phyloP scores from a whole-genome alignment of 2,329 filamentous ascomycete species.

The Blastomyces parvus region DNA sequence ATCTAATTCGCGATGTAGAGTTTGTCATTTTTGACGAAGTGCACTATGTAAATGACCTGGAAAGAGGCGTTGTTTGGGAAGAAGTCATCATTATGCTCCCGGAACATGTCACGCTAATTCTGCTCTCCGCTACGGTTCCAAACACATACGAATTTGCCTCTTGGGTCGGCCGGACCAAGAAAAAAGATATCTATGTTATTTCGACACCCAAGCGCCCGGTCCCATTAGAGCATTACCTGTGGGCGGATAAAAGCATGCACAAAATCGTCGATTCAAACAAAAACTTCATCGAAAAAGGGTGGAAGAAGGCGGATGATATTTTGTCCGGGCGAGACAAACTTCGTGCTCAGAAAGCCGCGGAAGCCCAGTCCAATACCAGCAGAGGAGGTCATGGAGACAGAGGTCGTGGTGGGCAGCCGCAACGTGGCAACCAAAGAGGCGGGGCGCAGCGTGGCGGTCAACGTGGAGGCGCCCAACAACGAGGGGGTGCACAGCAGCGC shows the following conservation, averaged over 20 bases:
- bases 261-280: conserved; percentile 94
- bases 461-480: conserved; percentile 25
- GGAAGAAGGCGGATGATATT: conserved; percentile 84
- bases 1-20: conserved; percentile 92
- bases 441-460: conserved; percentile 39
- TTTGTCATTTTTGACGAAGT: conserved; percentile 99
- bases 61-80: conserved; percentile 96
- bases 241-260: conserved; percentile 84
- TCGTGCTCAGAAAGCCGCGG: conserved; percentile 46
- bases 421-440: conserved; percentile 20
- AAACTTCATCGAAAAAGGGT: conserved; percentile 80
- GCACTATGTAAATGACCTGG: conserved; percentile 94
- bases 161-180: conserved; percentile 95
- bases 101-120: conserved; percentile 88
- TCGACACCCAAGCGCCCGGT: conserved; percentile 93
- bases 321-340: conserved; percentile 73
- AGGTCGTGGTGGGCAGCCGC: conserved; percentile 15
- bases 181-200: conserved; percentile 98
- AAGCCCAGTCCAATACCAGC: conserved; percentile 44
- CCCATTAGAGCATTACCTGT: conserved; percentile 89
- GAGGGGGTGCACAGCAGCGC: conserved; percentile 43
- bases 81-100: conserved; percentile 99
- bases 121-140: conserved; percentile 90
- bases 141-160: conserved; percentile 97
- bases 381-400: conserved; percentile 44